Percentiles rank a stretch among this genome's conserved stretches.
Evolutionary conservation across 805 yeast genomes (phyloP).

Genomic region (Hanseniaspora thailandica): DNA sequence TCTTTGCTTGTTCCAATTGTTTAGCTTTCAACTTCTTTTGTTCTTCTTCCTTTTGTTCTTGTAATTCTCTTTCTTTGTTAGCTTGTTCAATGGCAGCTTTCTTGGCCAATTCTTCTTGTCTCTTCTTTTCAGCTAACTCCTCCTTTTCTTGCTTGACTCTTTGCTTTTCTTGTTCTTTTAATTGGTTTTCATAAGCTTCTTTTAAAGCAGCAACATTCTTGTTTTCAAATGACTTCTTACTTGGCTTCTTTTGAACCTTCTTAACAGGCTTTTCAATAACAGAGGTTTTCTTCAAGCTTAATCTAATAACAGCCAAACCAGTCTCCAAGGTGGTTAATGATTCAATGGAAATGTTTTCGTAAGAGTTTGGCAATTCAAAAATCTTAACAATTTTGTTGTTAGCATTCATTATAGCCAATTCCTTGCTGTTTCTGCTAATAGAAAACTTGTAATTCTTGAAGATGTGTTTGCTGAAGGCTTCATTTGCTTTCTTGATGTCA

Average conservation of each 20-base stretch:
- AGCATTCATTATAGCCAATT: neutral
- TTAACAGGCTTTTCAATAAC: neutral
- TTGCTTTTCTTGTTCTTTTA: neutral
- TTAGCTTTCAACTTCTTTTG: neutral
- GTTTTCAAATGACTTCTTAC: neutral
- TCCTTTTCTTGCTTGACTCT: neutral
- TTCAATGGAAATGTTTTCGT: constrained; percentile 7
- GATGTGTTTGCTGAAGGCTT: constrained; percentile 8
- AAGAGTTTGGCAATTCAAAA: constrained; percentile 12
- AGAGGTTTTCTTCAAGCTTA: neutral
- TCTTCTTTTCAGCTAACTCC: neutral
- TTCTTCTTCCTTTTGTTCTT: neutral
- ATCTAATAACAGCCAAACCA: constrained; percentile 6
- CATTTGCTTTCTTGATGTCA: constrained; percentile 8
- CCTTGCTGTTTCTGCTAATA: constrained; percentile 3
- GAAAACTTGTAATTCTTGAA: constrained; percentile 11
- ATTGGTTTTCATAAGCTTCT: constrained; percentile 1
- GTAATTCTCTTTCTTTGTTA: neutral
- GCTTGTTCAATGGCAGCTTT: neutral
- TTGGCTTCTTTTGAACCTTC: neutral
- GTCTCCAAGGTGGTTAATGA: constrained; percentile 9
- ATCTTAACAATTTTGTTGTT: constrained; percentile 9
- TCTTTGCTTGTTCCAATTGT: constrained; percentile 6
- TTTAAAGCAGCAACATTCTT: neutral
- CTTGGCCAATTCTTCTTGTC: neutral